A percentile compares a stretch with the other conserved stretches of the same genome.
Conservation (phyloP, 2,329 filamentous ascomycete genomes). For the Microcera coccophila region DNA sequence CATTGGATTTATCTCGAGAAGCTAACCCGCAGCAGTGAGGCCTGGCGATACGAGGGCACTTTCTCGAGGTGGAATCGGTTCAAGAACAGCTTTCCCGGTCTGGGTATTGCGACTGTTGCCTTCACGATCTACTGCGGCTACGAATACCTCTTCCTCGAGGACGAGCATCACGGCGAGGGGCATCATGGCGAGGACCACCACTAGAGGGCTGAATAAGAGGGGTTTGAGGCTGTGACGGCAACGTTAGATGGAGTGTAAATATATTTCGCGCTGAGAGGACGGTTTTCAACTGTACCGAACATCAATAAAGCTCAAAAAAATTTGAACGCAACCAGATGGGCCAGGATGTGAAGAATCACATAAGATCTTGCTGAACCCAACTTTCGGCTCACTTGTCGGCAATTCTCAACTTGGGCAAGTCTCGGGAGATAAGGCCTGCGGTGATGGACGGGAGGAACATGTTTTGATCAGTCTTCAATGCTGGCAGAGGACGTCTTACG, state of each 20-base stretch:
- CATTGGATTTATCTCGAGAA: slow-evolving; percentile 7
- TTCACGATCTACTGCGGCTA: slow-evolving; percentile 87
- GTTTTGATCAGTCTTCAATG: too few relatives aligned
- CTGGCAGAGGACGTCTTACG: too few relatives aligned
- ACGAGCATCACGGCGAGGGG: slow-evolving; percentile 56
- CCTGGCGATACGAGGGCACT: slow-evolving; percentile 87
- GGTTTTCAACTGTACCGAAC: too few relatives aligned
- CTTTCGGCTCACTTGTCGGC: too few relatives aligned
- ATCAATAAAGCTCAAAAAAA: too few relatives aligned
- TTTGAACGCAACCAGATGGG: too few relatives aligned
- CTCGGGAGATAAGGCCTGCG: too few relatives aligned
- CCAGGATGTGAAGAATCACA: too few relatives aligned
- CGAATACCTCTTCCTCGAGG: slow-evolving; percentile 81
- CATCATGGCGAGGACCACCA: slow-evolving; percentile 55
- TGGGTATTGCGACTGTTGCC: slow-evolving; percentile 87
- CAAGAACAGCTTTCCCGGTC: slow-evolving; percentile 78
- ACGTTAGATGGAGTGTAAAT: slow-evolving; percentile 33
- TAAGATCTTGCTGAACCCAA: too few relatives aligned
- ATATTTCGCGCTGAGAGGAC: slow-evolving; percentile 21
- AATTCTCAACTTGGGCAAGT: too few relatives aligned
- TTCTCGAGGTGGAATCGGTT: slow-evolving; percentile 90
- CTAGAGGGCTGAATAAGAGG: slow-evolving; percentile 33
- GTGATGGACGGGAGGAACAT: too few relatives aligned
- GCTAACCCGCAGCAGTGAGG: slow-evolving; percentile 60
- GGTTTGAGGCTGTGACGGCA: slow-evolving; percentile 8